These are phyloP conservation scores for Coemansia sp. DNA, from an alignment of 371 early-diverging fungal genomes.

Conservation along the genomic window DNA sequence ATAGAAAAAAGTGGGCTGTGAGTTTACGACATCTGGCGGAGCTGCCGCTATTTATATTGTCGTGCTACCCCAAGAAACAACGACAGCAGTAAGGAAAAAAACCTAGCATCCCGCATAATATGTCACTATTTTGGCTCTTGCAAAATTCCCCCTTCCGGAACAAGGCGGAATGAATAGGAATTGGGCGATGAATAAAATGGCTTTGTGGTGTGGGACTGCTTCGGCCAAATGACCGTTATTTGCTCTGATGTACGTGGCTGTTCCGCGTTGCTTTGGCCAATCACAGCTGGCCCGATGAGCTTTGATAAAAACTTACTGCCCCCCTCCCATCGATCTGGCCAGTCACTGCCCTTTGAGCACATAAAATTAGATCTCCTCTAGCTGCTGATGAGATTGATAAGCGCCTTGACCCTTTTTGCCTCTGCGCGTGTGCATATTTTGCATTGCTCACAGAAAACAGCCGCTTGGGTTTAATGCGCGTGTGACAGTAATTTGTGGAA, in stretches of 20 bases:
- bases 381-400: slow-evolving; percentile 2
- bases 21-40: slow-evolving; percentile 1
- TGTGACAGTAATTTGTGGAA: slow-evolving; percentile 9
- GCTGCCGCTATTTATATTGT: not conserved
- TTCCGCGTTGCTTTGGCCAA: slow-evolving; percentile 3
- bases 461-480: not conserved
- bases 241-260: slow-evolving; percentile 5
- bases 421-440: slow-evolving; percentile 6
- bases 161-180: slow-evolving; percentile 8
- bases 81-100: not conserved
- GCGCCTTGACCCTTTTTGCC: slow-evolving; percentile 3
- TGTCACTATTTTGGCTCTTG: not conserved
- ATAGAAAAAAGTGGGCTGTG: not conserved
- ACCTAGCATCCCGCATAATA: not conserved
- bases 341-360: not conserved
- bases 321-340: slow-evolving; percentile 5
- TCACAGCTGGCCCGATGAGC: slow-evolving; percentile 4
- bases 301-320: not conserved
- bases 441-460: not conserved
- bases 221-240: not conserved
- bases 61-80: not conserved
- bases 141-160: slow-evolving; percentile 3
- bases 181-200: slow-evolving; percentile 6
- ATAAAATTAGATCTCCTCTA: slow-evolving; percentile 6
- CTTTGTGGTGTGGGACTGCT: slow-evolving; percentile 2